phyloP scores from a whole-genome alignment of 495 filamentous ascomycete species.

The Thermothielavioides terrestris region DNA sequence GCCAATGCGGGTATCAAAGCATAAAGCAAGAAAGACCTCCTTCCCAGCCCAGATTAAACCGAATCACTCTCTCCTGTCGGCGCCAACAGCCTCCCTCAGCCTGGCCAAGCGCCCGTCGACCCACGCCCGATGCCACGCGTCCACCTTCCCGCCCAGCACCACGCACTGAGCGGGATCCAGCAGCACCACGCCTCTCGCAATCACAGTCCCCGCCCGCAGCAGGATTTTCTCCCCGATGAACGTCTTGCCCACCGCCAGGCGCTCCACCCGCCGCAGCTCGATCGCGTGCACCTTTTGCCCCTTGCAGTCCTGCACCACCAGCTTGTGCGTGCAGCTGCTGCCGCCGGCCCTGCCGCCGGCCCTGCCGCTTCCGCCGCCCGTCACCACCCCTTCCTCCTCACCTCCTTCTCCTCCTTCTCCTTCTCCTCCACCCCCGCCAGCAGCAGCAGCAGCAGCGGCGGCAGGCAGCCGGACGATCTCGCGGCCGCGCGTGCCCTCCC shows the following conservation, averaged over 20 bases:
- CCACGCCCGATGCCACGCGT: slow-evolving; percentile 70
- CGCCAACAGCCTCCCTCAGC: slow-evolving; percentile 52
- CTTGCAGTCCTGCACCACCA: slow-evolving; percentile 71
- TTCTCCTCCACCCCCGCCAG: slow-evolving; percentile 16
- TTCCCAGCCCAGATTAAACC: not conserved
- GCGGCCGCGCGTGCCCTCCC: slow-evolving; percentile 71
- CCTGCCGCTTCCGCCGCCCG: slow-evolving; percentile 8
- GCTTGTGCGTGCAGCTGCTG: slow-evolving; percentile 59
- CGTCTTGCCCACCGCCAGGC: slow-evolving; percentile 54
- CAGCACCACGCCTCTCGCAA: slow-evolving; percentile 71
- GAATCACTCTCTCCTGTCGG: not conserved
- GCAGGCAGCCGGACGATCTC: slow-evolving; percentile 66
- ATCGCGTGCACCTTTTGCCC: slow-evolving; percentile 63
- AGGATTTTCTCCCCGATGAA: slow-evolving; percentile 75
- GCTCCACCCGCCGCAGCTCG: slow-evolving; percentile 60
- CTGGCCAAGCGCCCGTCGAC: slow-evolving; percentile 59
- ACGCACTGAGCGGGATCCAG: slow-evolving; percentile 55
- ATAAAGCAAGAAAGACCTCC: not conserved
- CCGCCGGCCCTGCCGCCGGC: slow-evolving; percentile 30
- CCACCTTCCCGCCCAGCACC: slow-evolving; percentile 81
- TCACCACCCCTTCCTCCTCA: not conserved
- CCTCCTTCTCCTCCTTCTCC: not conserved
- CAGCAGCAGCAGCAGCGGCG: slow-evolving; percentile 34
- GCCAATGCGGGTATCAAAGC: slow-evolving; percentile 10
- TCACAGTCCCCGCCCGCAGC: slow-evolving; percentile 49